A percentile compares a stretch with the other conserved stretches of the same genome.
Conservation (phyloP, 148 eudicot species). For the Vaccinium darrowii region DNA sequence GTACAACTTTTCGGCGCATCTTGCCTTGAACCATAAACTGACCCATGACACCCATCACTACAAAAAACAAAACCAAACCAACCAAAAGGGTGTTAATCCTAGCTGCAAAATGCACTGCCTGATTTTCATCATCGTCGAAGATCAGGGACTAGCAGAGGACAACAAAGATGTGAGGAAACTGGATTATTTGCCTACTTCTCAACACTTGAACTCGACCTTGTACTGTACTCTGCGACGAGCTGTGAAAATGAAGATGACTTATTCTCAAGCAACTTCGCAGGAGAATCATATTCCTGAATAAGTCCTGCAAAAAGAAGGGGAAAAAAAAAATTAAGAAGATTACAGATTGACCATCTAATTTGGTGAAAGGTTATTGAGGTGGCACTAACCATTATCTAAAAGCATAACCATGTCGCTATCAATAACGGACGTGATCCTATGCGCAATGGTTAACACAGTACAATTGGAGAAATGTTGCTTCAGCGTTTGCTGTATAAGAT, state of each 20-base stretch:
- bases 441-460: conserved; percentile 49
- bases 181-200: background rate
- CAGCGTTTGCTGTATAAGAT: conserved; percentile 48
- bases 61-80: background rate
- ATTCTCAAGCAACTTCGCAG: conserved; percentile 54
- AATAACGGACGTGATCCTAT: conserved; percentile 56
- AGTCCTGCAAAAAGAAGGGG: conserved; percentile 28
- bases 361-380: background rate
- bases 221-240: conserved; percentile 64
- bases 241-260: conserved; percentile 59
- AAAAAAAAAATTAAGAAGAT: background rate
- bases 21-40: background rate
- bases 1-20: background rate
- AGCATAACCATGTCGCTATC: conserved; percentile 77
- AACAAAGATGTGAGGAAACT: background rate
- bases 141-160: background rate
- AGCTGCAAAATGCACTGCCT: background rate
- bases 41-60: background rate
- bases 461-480: conserved; percentile 40
- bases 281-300: conserved; percentile 57
- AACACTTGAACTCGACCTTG: conserved; percentile 35
- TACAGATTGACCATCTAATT: background rate
- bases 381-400: conserved; percentile 38
- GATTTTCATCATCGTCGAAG: background rate
- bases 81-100: background rate